phyloP scores from a whole-genome alignment of 257 asterid species.

The Ocimum tenuiflorum region DNA sequence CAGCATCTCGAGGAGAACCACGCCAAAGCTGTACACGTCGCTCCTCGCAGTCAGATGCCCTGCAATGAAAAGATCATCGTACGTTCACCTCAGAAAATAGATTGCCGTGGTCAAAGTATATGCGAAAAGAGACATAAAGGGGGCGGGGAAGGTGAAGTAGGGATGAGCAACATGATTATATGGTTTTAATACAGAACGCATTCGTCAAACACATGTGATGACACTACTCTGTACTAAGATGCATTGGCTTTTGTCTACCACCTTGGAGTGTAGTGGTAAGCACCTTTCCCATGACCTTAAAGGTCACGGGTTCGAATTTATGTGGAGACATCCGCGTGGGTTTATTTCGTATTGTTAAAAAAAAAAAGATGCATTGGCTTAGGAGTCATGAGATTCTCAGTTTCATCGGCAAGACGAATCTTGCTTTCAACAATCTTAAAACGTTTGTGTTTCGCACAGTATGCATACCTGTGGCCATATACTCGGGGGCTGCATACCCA shows the following conservation, averaged over 20 bases:
- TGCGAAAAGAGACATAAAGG: not conserved
- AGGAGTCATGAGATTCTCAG: not conserved
- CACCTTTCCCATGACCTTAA: no score
- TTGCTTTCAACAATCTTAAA: not conserved
- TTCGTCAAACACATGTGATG: not conserved
- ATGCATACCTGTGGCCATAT: slow-evolving; percentile 65
- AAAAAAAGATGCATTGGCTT: not conserved
- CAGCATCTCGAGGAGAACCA: slow-evolving; percentile 66
- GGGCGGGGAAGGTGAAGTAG: not conserved
- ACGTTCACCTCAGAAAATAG: not conserved
- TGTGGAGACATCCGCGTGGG: no score
- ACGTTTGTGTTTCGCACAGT: not conserved
- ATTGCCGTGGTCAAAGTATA: slow-evolving; percentile 7
- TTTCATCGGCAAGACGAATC: not conserved
- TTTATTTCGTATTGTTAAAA: no score
- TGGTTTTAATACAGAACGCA: not conserved
- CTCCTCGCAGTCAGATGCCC: slow-evolving; percentile 64
- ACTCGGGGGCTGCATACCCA: slow-evolving; percentile 79
- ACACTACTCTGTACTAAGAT: not conserved
- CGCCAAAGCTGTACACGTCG: slow-evolving; percentile 70
- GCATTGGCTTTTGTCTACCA: no score
- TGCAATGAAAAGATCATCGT: slow-evolving; percentile 15
- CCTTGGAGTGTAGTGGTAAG: no score
- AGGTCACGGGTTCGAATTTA: no score
- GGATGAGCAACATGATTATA: not conserved